phyloP scores from a whole-genome alignment of 331 rosid species.

The Telfairia occidentalis region DNA sequence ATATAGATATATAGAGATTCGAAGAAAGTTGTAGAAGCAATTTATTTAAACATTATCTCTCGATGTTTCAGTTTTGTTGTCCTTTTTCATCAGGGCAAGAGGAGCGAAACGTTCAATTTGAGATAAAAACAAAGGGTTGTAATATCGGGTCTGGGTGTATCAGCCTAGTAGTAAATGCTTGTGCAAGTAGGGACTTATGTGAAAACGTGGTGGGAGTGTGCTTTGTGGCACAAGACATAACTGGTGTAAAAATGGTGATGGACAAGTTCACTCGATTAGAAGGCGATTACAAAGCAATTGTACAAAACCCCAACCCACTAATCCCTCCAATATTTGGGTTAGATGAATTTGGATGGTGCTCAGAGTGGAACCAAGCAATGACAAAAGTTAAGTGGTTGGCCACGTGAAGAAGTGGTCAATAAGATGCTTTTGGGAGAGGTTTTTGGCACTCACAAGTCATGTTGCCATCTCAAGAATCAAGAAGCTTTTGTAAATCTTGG shows the following conservation, averaged over 20 bases:
- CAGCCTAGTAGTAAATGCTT: conserved; percentile 79
- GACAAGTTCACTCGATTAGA: conserved; percentile 86
- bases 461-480: conserved; percentile 69
- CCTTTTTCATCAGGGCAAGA: conserved; percentile 55
- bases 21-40: too few species aligned
- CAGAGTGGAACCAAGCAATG: conserved; percentile 90
- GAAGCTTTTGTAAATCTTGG: conserved; percentile 77
- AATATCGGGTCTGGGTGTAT: conserved; percentile 58
- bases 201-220: conserved; percentile 87
- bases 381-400: conserved; percentile 69
- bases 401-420: conserved; percentile 59
- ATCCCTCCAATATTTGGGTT: conserved; percentile 83
- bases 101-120: conserved; percentile 77
- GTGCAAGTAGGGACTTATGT: conserved; percentile 74
- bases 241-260: conserved; percentile 76
- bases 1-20: too few species aligned
- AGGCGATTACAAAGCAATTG: conserved; percentile 95
- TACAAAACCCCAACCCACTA: conserved; percentile 70
- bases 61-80: too few species aligned
- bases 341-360: conserved; percentile 89
- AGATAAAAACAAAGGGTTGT: conserved; percentile 66
- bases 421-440: conserved; percentile 91
- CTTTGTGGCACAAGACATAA: conserved; percentile 93
- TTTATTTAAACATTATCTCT: too few species aligned
- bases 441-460: conserved; percentile 35